A percentile compares a stretch with the other conserved stretches of the same genome.
These are phyloP conservation scores for cucumber (Cucumis sativus) DNA, from an alignment of 306 rosid species.

Conservation along the genomic window Cucumber_9930_V3 NC_026656.2:21424001-21424500, in stretches of 20 bases:
- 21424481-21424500: neutral
- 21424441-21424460: slow-evolving; percentile 3
- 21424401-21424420: neutral
- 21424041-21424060: neutral
- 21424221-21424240: slow-evolving; percentile 71
- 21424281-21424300: neutral
- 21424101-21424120: neutral
- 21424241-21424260: neutral
- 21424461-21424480: neutral
- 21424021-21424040: neutral
- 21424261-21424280: neutral
- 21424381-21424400: neutral
- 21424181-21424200: slow-evolving; percentile 32
- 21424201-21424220: slow-evolving; percentile 81
- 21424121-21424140: neutral
- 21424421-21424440: neutral
- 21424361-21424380: neutral
- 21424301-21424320: neutral
- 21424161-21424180: slow-evolving; percentile 97
- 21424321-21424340: neutral
- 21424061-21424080: neutral
- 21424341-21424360: neutral
- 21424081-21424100: neutral
- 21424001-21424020: neutral
- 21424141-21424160: slow-evolving; percentile 82